Evolutionary conservation across 2,329 filamentous ascomycete species (phyloP), one percentile per base, ranked within the genome.

Genomic region (Epichloe uncinata): DNA sequence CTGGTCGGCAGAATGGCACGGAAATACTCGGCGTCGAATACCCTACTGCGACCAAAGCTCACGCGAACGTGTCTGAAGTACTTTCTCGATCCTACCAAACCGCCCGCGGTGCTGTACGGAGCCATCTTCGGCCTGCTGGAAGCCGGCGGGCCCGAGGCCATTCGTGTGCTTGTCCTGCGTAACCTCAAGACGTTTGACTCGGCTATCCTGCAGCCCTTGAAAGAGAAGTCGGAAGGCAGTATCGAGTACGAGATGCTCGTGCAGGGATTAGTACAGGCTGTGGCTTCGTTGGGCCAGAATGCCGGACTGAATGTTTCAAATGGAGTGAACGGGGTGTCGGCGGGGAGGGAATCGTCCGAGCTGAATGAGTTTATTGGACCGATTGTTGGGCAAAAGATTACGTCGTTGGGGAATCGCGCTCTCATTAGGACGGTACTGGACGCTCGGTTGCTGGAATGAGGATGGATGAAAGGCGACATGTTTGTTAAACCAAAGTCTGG

Each of bases 1-100:
- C 75, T 98, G 5, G 77, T 97, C 15, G 84, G 82, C 34, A 78
- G 81, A 36, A 86, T 98, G 38, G 83, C 86, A 4, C 78, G 77
- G 54, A 91, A 90, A 60, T 96, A 94, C 69, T 82, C 84, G 5
- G 77, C 82, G 26, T 84, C 82, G 4, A 95, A 90, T 51, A 82
- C 85, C 42, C 84, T 88, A 13, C 78, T 97, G 26, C 87, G 89
- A 51, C 84, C 90, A 2, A 87, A 94, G 55, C 82, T 98, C 33
- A 90, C 89, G 4, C 79, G 93, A n/a, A 93, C 90, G 0, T 96
- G 89, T 61, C 77, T 97, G 35, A 95, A 95, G 69, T 82, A 85
- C 60, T 91, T 96, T 66, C 77, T 98, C 33, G 90, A 96, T 60
- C 87, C 88, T 0, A 81, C 82, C 42, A 88, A 90, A 61, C 82